Percentiles rank a stretch among this genome's conserved stretches.
These are phyloP conservation scores for Phragmites australis DNA, from an alignment of 176 grass and related monocot genomes.

Conservation along the genomic window DNA sequence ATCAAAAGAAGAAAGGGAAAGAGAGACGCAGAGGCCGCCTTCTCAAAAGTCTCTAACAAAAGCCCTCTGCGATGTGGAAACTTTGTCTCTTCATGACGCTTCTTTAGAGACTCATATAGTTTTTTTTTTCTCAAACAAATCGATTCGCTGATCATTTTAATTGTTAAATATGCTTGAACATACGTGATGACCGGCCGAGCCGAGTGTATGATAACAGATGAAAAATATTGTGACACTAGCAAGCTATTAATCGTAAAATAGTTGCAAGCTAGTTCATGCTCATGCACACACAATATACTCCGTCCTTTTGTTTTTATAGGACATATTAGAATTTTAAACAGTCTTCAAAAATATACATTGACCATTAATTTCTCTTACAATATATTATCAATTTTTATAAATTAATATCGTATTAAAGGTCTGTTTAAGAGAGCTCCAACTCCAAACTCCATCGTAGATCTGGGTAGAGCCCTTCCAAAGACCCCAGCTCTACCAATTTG, in stretches of 20 bases:
- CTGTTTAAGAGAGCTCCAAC: too few relatives aligned
- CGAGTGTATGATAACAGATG: neutral
- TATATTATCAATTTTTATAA: too few relatives aligned
- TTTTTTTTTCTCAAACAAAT: slow-evolving; percentile 37
- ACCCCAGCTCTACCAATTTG: too few relatives aligned
- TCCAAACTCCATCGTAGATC: too few relatives aligned
- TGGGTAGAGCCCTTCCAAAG: too few relatives aligned
- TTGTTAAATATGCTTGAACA: neutral
- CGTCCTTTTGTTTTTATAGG: too few relatives aligned
- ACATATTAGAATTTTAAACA: too few relatives aligned
- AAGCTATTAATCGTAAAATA: neutral
- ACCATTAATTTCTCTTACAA: too few relatives aligned
- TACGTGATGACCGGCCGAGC: neutral
- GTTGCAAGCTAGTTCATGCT: neutral
- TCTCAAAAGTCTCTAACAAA: slow-evolving; percentile 52
- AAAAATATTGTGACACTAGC: neutral
- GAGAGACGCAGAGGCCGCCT: neutral
- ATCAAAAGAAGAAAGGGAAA: slow-evolving; percentile 38
- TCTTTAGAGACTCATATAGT: slow-evolving; percentile 14
- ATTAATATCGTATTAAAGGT: too few relatives aligned
- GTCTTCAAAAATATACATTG: too few relatives aligned
- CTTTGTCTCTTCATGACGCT: slow-evolving; percentile 54
- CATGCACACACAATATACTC: neutral
- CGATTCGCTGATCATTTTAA: neutral
- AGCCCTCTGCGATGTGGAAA: slow-evolving; percentile 56